Evolutionary conservation across 305 asterid species (phyloP).

Genomic region (Petunia hybrid): DNA sequence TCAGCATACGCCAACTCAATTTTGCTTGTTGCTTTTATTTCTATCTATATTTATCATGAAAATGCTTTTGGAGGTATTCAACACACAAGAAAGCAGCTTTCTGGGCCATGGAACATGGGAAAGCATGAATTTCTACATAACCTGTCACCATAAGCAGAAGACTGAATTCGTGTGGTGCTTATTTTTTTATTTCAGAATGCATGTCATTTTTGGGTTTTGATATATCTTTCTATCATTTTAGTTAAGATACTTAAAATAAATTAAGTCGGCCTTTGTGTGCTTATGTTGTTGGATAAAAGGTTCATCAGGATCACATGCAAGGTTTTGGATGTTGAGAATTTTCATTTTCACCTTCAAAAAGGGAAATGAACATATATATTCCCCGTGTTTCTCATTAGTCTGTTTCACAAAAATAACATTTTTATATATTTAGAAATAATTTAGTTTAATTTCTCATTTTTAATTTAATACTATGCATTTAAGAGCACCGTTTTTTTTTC

Average conservation of each 20-base stretch:
- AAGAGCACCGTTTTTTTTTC: no score
- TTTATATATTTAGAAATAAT: no score
- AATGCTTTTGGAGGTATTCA: background rate
- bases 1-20: slow-evolving; percentile 7
- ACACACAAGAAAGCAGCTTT: background rate
- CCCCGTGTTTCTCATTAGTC: no score
- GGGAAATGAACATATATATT: background rate
- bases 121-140: background rate
- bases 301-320: background rate
- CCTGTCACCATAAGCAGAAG: slow-evolving; percentile 11
- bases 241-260: background rate
- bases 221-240: background rate
- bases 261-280: slow-evolving; percentile 14
- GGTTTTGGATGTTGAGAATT: background rate
- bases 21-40: slow-evolving; percentile 7
- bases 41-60: slow-evolving; percentile 8
- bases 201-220: background rate
- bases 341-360: background rate
- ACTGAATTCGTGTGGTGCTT: slow-evolving; percentile 6
- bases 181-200: background rate
- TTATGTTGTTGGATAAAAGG: background rate
- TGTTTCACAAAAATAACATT: no score
- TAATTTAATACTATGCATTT: no score
- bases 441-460: no score
- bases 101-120: slow-evolving; percentile 15